phyloP scores from a whole-genome alignment of 1,284 basidiomycete species.

The Schizopora paradoxa region DNA sequence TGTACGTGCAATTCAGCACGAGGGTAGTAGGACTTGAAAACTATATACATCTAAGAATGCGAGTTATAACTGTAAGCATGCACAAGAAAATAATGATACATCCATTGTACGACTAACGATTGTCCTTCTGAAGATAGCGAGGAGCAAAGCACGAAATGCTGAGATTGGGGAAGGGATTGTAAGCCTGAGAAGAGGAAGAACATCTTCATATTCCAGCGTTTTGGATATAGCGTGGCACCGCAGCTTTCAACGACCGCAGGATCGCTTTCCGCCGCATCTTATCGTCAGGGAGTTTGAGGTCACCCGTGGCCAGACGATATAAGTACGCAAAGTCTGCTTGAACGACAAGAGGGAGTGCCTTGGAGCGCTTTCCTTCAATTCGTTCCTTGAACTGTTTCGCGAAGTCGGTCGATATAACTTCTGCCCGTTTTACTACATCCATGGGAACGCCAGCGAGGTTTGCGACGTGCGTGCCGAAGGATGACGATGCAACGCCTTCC shows the following conservation, averaged over 20 bases:
- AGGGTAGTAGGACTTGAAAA: too few species aligned
- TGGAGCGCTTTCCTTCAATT: conserved; percentile 57
- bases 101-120: too few species aligned
- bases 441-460: conserved; percentile 79
- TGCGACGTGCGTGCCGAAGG: conserved; percentile 91
- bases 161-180: too few species aligned
- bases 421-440: conserved; percentile 81
- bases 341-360: conserved; percentile 65
- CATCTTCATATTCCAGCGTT: neutral
- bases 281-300: conserved; percentile 46
- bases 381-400: conserved; percentile 80
- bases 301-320: conserved; percentile 49
- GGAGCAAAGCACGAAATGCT: too few species aligned
- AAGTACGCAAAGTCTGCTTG: conserved; percentile 88
- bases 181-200: neutral
- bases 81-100: too few species aligned
- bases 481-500: conserved; percentile 82
- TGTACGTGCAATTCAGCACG: too few species aligned
- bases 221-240: conserved; percentile 27
- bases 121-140: too few species aligned
- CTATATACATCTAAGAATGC: too few species aligned
- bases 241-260: conserved; percentile 48
- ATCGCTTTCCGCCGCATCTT: conserved; percentile 46
- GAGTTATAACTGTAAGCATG: too few species aligned
- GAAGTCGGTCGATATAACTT: conserved; percentile 83